These are phyloP conservation scores for Daedaleopsis sinensis DNA, from an alignment of 768 basidiomycete genomes.

Conservation along the genomic window DNA sequence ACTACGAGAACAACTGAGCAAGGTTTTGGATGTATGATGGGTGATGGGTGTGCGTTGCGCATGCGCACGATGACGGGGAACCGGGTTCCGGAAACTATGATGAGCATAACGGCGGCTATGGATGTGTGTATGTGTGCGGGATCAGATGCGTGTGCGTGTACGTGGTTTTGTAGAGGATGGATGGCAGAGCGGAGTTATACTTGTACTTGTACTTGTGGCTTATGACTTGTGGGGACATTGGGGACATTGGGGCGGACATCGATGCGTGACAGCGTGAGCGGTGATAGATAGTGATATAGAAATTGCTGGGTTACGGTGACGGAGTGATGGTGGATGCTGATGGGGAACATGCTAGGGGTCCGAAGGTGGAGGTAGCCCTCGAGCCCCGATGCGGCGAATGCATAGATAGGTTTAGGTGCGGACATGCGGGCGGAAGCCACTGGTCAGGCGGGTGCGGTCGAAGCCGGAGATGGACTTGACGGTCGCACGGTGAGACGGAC, in stretches of 20 bases:
- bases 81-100: background rate
- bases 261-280: constrained; percentile 8
- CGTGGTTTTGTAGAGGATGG: too few species aligned
- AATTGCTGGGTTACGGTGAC: constrained; percentile 10
- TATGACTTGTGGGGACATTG: background rate
- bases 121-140: constrained; percentile 16
- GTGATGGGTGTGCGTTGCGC: too few species aligned
- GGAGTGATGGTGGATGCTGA: background rate
- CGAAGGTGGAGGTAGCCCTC: constrained; percentile 7
- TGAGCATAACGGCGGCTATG: background rate
- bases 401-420: constrained; percentile 16
- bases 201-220: too few species aligned
- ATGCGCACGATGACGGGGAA: too few species aligned
- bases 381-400: constrained; percentile 14
- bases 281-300: constrained; percentile 20
- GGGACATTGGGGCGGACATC: too few species aligned
- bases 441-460: too few species aligned
- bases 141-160: constrained; percentile 12
- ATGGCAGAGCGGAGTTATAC: constrained; percentile 17
- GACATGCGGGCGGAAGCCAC: background rate
- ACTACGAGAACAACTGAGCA: background rate
- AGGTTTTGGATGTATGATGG: too few species aligned
- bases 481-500: background rate
- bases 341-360: background rate
- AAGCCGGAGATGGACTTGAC: background rate